Evolutionary conservation across 371 early-diverging fungal species (phyloP).

Genomic region (Mortierella sp.): DNA sequence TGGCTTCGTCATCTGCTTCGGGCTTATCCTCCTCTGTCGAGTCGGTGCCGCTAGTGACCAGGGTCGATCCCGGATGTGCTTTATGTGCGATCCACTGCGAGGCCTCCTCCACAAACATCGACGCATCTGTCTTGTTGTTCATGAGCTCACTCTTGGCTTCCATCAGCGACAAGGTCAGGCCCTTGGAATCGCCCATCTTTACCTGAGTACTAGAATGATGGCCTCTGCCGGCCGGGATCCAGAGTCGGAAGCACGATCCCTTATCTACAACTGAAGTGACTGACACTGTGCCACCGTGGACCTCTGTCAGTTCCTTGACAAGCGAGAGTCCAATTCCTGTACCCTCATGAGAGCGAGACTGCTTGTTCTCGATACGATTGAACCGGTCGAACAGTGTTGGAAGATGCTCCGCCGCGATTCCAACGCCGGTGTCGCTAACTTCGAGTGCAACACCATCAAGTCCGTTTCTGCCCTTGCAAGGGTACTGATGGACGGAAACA

Average conservation of each 20-base stretch:
- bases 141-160: conserved; percentile 10
- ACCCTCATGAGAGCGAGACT: conserved; percentile 58
- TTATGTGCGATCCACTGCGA: conserved; percentile 51
- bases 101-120: conserved; percentile 51
- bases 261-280: conserved; percentile 45
- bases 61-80: conserved; percentile 32
- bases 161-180: not conserved
- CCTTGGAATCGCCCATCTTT: conserved; percentile 31
- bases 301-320: conserved; percentile 57
- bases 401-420: conserved; percentile 53
- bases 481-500: conserved; percentile 49
- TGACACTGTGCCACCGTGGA: conserved; percentile 57
- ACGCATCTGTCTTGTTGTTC: conserved; percentile 48
- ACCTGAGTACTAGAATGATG: conserved; percentile 42
- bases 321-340: conserved; percentile 60
- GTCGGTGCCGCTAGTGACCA: conserved; percentile 45
- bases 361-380: conserved; percentile 55
- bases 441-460: conserved; percentile 48
- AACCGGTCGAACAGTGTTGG: conserved; percentile 57
- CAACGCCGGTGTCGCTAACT: conserved; percentile 57
- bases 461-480: conserved; percentile 28
- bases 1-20: conserved; percentile 21
- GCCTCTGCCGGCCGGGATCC: conserved; percentile 48
- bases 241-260: conserved; percentile 55
- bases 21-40: conserved; percentile 49